Base-by-base conservation (phyloP, 1,139 yeast species). In the Magnusiomyces sp. region DNA sequence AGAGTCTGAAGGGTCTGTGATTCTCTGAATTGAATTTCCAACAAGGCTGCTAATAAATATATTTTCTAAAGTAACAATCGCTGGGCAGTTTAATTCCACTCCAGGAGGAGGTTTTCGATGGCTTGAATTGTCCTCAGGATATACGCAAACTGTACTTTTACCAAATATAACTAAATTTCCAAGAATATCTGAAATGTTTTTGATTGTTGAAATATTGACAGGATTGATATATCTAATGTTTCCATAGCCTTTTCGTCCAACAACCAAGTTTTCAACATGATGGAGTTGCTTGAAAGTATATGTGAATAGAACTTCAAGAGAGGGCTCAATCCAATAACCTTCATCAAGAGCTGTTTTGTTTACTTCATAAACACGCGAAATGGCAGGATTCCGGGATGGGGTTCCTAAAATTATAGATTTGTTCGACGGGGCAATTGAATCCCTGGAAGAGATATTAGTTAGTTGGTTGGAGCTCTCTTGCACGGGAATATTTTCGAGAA, bases 251-350 rank as follows among this genome's bases (percentile, higher is more conserved):
- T 72, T 74, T 55, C 95, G 78, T 1, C 97, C 97, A 55, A 85
- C 75, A 9, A 83, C 77, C 58, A 89, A 83, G 56, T 82, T 77
- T 11, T 81, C 77, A 14, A 89, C 80, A 27, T 71, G 70, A 0
- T 78, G 57, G 17, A 89, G 72, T 53, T 83, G 78, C 40, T 75
- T 71, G 2, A 67, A 59, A 0, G 84, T 62, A 57, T 79, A 62
- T 9, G 67, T 58, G 1, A 74, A 62, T 5, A 89, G 70, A 33
- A 77, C 80, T 1, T 71, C 71, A 13, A 86, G 69, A 0, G 85
- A 67, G 1, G 97, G 97, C 1, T 81, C 74, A 53, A 88, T 80
- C 94, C 95, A 89, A 64, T 89, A 89, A 1, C 81, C 89, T 36
- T 73, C 72, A 19, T 62, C 62, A 16, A 61, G 52, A 1, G 66